phyloP scores from a whole-genome alignment of 176 grass and related monocot genomes.

The Oryza glaberrima region DNA sequence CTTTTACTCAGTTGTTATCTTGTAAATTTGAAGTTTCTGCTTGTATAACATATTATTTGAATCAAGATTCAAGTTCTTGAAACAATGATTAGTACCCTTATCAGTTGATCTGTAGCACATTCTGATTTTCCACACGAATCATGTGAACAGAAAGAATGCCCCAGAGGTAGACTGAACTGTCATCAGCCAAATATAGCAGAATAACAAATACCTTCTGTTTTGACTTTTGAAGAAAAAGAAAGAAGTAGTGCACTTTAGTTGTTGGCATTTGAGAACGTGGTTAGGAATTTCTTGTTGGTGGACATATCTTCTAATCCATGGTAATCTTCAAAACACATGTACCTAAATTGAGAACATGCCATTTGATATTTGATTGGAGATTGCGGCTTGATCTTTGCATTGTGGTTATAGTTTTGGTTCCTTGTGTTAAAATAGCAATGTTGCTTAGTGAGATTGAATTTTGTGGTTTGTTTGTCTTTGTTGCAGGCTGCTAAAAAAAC shows the following conservation, averaged over 20 bases:
- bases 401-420: constrained; percentile 11
- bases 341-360: neutral
- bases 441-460: constrained; percentile 21
- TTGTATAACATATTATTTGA: neutral
- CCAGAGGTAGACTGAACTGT: neutral
- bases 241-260: neutral
- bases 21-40: constrained; percentile 1
- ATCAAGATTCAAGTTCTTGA: neutral
- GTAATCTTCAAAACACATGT: neutral
- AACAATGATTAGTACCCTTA: neutral
- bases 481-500: constrained; percentile 96
- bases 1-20: neutral
- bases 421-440: constrained; percentile 12
- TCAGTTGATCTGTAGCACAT: neutral
- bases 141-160: neutral
- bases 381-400: neutral
- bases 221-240: neutral
- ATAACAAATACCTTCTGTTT: neutral
- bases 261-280: constrained; percentile 1
- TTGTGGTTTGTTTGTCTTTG: neutral
- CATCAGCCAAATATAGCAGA: neutral
- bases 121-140: neutral
- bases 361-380: neutral
- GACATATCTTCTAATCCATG: neutral
- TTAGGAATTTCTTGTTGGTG: constrained; percentile 10